Base-by-base conservation (phyloP, 805 yeast species). In the Lipomyces yamanashiensis region DNA sequence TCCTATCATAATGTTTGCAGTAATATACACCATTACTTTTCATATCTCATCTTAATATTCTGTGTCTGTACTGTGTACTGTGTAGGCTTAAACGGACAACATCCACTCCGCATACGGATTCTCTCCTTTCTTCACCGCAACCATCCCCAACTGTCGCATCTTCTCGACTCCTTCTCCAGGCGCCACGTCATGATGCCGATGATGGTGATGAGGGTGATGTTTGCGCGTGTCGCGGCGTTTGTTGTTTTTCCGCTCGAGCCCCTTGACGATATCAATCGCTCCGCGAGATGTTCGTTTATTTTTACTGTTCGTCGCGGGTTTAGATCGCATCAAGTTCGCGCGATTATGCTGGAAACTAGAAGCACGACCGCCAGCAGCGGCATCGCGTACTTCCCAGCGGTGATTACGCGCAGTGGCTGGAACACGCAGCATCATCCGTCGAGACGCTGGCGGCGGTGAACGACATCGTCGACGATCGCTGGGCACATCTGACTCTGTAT, bases 91-190 rank as follows among this genome's bases (percentile, higher is more conserved):
- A 4, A 66, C 62, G n/a, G 58, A 45, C 33, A 67, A 41, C 65
- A 68, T 64, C 71, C 71, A 68, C 28, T 66, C 70, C 10, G 67
- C 63, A 40, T 62, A 67, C 10, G 67, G 64, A 48, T 65, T 58
- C 23, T 66, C 63, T 5, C 59, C 63, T 33, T 56, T 62, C 53
- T 59, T 55, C 23, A 66, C 52, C 47, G 71, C 70, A 54, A 66
- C 50, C 55, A 68, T 33, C 7, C 71, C 71, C 45, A 68, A 47
- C 58, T 67, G 70, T 7, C 71, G 59, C 71, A 68, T 68, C 56
- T 69, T 68, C 54, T 62, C 71, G 9, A 66, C 68, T 12, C 71
- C 71, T 50, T 68, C 71, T 13, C 71, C 71, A 15, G 71, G 71
- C 37, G 55, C 60, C 19, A 65, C 48, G 10, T 60, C 54, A 5